These are phyloP conservation scores for Syncephalastrum contaminatum DNA, from an alignment of 371 early-diverging fungal genomes.

Conservation along the genomic window DNA sequence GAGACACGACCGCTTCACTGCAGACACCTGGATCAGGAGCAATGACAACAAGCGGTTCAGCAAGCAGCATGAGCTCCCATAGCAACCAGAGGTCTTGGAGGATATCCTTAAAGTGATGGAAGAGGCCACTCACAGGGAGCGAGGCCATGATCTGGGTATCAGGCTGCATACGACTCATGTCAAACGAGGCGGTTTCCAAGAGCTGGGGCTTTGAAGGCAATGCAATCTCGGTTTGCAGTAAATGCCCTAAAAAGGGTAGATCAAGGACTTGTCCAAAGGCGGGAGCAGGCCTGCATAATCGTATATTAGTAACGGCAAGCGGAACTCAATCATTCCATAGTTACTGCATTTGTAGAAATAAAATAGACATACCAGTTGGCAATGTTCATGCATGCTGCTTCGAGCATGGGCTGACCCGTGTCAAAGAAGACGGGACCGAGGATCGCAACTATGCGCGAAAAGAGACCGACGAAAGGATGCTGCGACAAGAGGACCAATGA, in stretches of 20 bases:
- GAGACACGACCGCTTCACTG: constrained; percentile 78
- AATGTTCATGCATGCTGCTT: constrained; percentile 81
- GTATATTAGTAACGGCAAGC: neutral
- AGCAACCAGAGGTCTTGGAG: constrained; percentile 84
- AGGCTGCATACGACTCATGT: constrained; percentile 65
- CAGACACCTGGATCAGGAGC: constrained; percentile 87
- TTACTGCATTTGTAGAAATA: no score
- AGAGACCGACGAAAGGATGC: constrained; percentile 86
- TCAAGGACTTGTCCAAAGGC: constrained; percentile 45
- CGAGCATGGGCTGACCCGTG: constrained; percentile 74
- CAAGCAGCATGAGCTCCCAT: constrained; percentile 95
- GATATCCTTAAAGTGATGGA: constrained; percentile 76
- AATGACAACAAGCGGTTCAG: constrained; percentile 88
- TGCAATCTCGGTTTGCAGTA: constrained; percentile 74
- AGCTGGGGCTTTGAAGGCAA: constrained; percentile 77
- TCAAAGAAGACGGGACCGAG: constrained; percentile 83
- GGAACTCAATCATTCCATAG: no score
- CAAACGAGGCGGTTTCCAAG: constrained; percentile 74
- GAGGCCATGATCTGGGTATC: constrained; percentile 75
- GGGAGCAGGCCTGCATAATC: constrained; percentile 23
- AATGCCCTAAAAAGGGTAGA: constrained; percentile 75
- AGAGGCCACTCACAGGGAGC: constrained; percentile 66
- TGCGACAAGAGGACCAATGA: constrained; percentile 87
- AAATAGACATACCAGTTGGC: constrained; percentile 64
- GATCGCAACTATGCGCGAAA: constrained; percentile 68